Percentiles rank a stretch among this genome's conserved stretches.
phyloP scores from a whole-genome alignment of 306 rosid species.

The Quercus suber region DNA sequence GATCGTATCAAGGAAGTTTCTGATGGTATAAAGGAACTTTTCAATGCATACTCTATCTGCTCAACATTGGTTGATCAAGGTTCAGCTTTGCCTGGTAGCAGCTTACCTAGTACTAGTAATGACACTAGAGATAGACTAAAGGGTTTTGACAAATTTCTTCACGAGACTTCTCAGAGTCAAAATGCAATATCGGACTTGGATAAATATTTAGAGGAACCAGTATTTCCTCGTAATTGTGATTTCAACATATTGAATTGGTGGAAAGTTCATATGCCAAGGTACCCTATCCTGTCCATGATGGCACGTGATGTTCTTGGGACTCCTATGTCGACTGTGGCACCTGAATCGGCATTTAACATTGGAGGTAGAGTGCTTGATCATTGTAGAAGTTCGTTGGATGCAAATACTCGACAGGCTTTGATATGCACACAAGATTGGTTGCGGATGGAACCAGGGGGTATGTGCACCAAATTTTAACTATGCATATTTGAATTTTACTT shows the following conservation, averaged over 20 bases:
- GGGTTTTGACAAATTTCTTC: constrained; percentile 94
- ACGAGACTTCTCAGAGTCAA: constrained; percentile 76
- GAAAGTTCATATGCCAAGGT: constrained; percentile 97
- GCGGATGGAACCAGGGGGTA: constrained; percentile 66
- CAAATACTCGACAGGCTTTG: constrained; percentile 73
- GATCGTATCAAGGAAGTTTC: constrained; percentile 91
- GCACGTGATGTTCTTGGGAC: constrained; percentile 93
- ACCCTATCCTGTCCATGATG: constrained; percentile 95
- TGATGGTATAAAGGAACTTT: constrained; percentile 78
- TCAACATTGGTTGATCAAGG: constrained; percentile 89
- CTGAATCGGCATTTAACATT: constrained; percentile 61
- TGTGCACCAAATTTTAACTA: background rate
- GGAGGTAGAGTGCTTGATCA: constrained; percentile 74
- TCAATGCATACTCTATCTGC: constrained; percentile 72
- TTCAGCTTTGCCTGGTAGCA: constrained; percentile 77
- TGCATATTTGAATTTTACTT: background rate
- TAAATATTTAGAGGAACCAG: constrained; percentile 91
- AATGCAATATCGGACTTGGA: constrained; percentile 71
- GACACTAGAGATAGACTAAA: constrained; percentile 77
- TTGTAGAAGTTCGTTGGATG: constrained; percentile 52
- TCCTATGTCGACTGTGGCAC: constrained; percentile 87
- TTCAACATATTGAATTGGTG: constrained; percentile 93
- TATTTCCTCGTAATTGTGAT: constrained; percentile 82
- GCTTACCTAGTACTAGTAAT: constrained; percentile 64
- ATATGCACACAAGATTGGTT: constrained; percentile 95